phyloP scores from a whole-genome alignment of 1,284 basidiomycete species.

The Blastosporella zonata region DNA sequence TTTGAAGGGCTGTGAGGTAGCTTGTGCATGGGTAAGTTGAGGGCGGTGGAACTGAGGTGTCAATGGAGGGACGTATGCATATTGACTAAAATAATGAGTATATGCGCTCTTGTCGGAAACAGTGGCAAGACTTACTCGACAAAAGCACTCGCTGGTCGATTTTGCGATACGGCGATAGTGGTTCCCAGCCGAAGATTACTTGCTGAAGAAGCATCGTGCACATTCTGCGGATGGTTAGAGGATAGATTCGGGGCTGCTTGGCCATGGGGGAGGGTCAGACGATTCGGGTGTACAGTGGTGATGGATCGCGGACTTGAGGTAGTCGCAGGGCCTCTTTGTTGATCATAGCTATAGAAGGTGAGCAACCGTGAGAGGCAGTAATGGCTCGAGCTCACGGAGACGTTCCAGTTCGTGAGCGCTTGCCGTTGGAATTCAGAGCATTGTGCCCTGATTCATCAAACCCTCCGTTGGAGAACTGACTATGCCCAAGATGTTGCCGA shows the following conservation, averaged over 20 bases:
- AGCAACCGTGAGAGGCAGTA: slow-evolving; percentile 13
- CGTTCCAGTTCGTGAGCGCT: slow-evolving; percentile 51
- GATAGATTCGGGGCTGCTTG: slow-evolving; percentile 48
- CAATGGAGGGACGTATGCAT: slow-evolving; percentile 50
- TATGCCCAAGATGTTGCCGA: slow-evolving; percentile 32
- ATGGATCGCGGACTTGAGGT: slow-evolving; percentile 57
- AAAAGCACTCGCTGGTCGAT: slow-evolving; percentile 21
- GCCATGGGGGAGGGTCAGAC: slow-evolving; percentile 57
- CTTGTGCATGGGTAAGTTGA: slow-evolving; percentile 34
- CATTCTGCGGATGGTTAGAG: slow-evolving; percentile 24
- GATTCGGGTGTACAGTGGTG: slow-evolving; percentile 45
- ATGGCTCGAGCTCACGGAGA: slow-evolving; percentile 40
- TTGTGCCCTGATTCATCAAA: slow-evolving; percentile 31
- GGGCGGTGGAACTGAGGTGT: slow-evolving; percentile 35
- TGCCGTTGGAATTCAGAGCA: slow-evolving; percentile 53
- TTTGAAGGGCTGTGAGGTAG: slow-evolving; percentile 28
- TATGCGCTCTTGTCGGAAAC: slow-evolving; percentile 21
- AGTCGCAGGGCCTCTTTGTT: slow-evolving; percentile 31
- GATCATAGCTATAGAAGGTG: slow-evolving; percentile 23
- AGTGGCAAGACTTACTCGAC: slow-evolving; percentile 17
- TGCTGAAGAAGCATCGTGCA: slow-evolving; percentile 1
- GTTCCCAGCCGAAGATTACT: slow-evolving; percentile 3
- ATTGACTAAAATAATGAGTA: slow-evolving; percentile 40
- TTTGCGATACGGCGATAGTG: slow-evolving; percentile 1
- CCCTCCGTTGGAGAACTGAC: slow-evolving; percentile 15